phyloP scores from a whole-genome alignment of 441 rosid species.

The Mallotus repandus region DNA sequence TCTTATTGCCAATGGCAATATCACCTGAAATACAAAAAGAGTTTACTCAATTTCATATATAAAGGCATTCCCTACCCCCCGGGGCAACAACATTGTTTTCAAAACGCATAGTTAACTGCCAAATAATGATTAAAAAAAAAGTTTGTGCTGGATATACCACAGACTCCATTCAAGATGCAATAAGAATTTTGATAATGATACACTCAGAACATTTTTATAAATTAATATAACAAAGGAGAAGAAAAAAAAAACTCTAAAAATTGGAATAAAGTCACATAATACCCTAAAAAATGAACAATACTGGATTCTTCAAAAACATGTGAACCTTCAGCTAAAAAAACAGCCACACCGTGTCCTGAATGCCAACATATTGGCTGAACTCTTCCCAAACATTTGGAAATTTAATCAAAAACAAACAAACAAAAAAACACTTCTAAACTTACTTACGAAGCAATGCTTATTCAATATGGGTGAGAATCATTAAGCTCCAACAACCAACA shows the following conservation, averaged over 20 bases:
- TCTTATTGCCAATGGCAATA: constrained; percentile 28
- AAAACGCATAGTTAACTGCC: not conserved
- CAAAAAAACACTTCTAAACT: not conserved
- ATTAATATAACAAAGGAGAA: too few species aligned
- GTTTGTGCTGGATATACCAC: not conserved
- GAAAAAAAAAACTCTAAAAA: too few species aligned
- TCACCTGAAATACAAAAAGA: constrained; percentile 42
- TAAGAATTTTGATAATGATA: not conserved
- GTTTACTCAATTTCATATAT: not conserved
- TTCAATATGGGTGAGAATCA: not conserved
- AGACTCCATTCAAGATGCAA: not conserved
- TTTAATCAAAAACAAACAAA: not conserved
- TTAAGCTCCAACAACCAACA: not conserved
- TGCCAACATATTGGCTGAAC: not conserved
- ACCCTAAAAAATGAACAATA: too few species aligned
- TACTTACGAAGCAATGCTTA: not conserved
- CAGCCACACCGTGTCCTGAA: not conserved
- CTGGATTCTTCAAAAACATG: too few species aligned
- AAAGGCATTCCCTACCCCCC: not conserved
- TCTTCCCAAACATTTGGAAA: not conserved
- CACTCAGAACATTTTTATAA: not conserved
- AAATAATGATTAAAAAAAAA: not conserved
- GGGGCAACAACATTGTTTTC: not conserved
- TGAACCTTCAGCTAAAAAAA: too few species aligned
- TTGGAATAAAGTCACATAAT: too few species aligned